Percentiles rank a stretch among this genome's conserved stretches.
phyloP scores from a whole-genome alignment of 2,329 filamentous ascomycete species.

The Alternaria brassicicola region DNA sequence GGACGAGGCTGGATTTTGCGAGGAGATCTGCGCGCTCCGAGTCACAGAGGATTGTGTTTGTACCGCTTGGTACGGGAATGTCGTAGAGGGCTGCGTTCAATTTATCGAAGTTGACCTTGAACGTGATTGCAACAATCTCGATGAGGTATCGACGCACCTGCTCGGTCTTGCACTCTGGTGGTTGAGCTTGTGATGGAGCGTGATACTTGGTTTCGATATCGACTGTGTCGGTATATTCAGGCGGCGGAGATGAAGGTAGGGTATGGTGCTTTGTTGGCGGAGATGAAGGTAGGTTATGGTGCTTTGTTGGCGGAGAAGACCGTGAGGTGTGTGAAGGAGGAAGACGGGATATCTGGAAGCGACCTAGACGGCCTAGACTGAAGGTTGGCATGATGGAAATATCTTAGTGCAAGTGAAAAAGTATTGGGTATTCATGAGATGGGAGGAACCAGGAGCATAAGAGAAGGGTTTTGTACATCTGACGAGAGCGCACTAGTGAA shows the following conservation, averaged over 20 bases:
- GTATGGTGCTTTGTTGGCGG: neutral
- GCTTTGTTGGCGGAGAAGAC: neutral
- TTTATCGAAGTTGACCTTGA: neutral
- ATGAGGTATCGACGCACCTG: neutral
- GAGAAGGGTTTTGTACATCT: neutral
- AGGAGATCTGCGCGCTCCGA: neutral
- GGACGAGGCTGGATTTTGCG: neutral
- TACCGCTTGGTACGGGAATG: neutral
- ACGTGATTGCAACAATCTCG: neutral
- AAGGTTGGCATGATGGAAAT: neutral
- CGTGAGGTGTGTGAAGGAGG: neutral
- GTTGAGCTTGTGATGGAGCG: neutral
- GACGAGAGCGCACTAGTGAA: neutral
- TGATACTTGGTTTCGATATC: neutral
- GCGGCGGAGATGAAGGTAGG: neutral
- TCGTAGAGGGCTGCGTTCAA: neutral
- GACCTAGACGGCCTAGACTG: neutral
- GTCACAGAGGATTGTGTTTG: neutral
- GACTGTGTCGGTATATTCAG: neutral
- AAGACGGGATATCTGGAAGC: conserved; percentile 1
- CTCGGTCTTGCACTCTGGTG: neutral
- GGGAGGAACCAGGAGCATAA: neutral
- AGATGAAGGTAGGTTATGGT: neutral
- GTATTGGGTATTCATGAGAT: neutral
- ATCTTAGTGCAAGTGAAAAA: neutral